phyloP scores from a whole-genome alignment of 148 eudicot species.

The Heliosperma pusillum region DNA sequence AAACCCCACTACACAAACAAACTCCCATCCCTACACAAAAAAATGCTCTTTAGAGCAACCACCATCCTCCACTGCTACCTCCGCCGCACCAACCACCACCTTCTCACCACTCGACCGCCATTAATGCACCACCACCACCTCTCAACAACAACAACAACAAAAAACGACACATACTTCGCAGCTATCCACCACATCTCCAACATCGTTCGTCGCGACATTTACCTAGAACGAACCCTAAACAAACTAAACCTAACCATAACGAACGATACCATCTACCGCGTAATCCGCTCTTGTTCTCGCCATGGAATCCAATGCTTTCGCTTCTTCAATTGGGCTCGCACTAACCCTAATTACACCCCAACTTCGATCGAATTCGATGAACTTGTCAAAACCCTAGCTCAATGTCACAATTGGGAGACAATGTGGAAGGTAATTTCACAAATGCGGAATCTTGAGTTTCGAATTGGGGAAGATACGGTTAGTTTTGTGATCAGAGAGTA shows the following conservation, averaged over 20 bases:
- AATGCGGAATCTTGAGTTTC: neutral
- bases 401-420: constrained; percentile 71
- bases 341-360: constrained; percentile 65
- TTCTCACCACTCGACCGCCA: no score
- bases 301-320: constrained; percentile 66
- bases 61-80: constrained; percentile 22
- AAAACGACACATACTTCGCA: constrained; percentile 80
- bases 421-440: constrained; percentile 88
- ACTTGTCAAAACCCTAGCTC: constrained; percentile 67
- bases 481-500: constrained; percentile 68
- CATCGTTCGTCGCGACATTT: constrained; percentile 81
- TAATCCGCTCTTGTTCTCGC: constrained; percentile 64
- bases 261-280: constrained; percentile 76
- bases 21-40: no score
- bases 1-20: no score
- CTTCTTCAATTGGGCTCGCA: constrained; percentile 83
- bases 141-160: constrained; percentile 12
- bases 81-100: neutral
- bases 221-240: constrained; percentile 83
- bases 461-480: constrained; percentile 1
- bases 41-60: constrained; percentile 28
- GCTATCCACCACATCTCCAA: constrained; percentile 84
- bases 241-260: constrained; percentile 57
- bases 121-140: constrained; percentile 5
- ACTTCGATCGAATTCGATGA: constrained; percentile 73